A percentile compares a stretch with the other conserved stretches of the same genome.
Conservation (phyloP, 257 asterid species). For the Echium plantagineum region DNA sequence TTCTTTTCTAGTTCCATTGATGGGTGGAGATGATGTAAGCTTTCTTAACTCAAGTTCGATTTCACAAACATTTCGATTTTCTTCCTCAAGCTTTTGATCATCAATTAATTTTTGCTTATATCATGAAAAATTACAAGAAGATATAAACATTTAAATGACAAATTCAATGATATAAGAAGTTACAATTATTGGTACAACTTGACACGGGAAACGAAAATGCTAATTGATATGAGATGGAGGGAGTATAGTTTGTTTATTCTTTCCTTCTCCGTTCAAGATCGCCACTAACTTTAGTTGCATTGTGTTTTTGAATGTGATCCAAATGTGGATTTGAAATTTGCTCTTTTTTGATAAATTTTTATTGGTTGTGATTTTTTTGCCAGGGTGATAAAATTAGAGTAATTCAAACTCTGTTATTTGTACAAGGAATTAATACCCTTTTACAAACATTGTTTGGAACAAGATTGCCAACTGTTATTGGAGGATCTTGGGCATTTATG, state of each 20-base stretch:
- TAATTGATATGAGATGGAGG: too few species aligned
- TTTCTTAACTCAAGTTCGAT: not conserved
- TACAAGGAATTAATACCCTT: slow-evolving; percentile 76
- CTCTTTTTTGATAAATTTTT: not conserved
- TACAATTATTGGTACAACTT: too few species aligned
- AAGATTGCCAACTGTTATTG: slow-evolving; percentile 80
- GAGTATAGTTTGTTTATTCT: not conserved
- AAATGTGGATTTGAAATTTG: not conserved
- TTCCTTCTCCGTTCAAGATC: not conserved
- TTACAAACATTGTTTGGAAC: slow-evolving; percentile 90
- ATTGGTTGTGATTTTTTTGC: slow-evolving; percentile 2
- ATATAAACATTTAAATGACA: too few species aligned
- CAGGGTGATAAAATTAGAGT: slow-evolving; percentile 91
- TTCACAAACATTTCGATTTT: too few species aligned
- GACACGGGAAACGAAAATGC: too few species aligned
- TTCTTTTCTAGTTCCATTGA: slow-evolving; percentile 80
- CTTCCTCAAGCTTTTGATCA: not conserved
- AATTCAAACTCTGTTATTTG: slow-evolving; percentile 81
- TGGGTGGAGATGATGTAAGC: slow-evolving; percentile 91
- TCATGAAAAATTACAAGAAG: too few species aligned
- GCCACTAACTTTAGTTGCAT: not conserved
- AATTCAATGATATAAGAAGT: too few species aligned
- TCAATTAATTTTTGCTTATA: not conserved
- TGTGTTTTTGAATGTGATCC: not conserved
- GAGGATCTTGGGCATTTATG: slow-evolving; percentile 98